These are phyloP conservation scores for Candida sonorensis DNA, from an alignment of 805 yeast species.

Conservation along the genomic window DNA sequence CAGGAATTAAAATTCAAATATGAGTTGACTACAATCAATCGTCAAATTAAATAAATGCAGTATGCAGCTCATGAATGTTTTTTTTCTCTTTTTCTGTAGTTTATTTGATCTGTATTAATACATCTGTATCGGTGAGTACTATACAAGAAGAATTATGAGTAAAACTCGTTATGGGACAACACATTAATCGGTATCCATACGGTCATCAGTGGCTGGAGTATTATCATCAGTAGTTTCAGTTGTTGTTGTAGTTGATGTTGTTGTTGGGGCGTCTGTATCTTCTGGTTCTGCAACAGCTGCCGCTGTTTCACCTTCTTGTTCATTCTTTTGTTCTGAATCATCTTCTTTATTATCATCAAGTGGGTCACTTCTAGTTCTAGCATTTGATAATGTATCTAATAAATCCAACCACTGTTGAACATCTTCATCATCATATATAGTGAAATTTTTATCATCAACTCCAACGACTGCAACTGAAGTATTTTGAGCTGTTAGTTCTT, in stretches of 20 bases:
- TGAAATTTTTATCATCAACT: constrained; percentile 56
- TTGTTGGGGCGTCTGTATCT: constrained; percentile 7
- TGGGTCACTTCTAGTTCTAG: constrained; percentile 40
- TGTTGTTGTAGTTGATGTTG: constrained; percentile 1
- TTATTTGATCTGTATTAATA: no score
- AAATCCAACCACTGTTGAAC: constrained; percentile 79
- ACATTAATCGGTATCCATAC: constrained; percentile 29
- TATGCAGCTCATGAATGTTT: no score
- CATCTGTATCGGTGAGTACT: no score
- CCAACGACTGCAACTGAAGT: constrained; percentile 95
- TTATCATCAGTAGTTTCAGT: constrained; percentile 12
- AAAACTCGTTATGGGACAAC: no score
- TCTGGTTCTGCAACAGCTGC: constrained; percentile 2
- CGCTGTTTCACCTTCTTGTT: constrained; percentile 11
- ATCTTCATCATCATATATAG: constrained; percentile 77
- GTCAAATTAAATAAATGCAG: no score
- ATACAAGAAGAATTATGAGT: no score
- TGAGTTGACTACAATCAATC: no score
- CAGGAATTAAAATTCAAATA: constrained; percentile 40
- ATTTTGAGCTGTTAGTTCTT: constrained; percentile 76
- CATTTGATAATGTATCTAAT: constrained; percentile 59
- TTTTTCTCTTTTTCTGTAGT: no score
- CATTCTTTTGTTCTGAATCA: constrained; percentile 20
- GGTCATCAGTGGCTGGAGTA: constrained; percentile 19
- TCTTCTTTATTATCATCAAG: constrained; percentile 23